Conservation (phyloP, 108 stramenopile species). For the Licmophora abbreviata region DNA sequence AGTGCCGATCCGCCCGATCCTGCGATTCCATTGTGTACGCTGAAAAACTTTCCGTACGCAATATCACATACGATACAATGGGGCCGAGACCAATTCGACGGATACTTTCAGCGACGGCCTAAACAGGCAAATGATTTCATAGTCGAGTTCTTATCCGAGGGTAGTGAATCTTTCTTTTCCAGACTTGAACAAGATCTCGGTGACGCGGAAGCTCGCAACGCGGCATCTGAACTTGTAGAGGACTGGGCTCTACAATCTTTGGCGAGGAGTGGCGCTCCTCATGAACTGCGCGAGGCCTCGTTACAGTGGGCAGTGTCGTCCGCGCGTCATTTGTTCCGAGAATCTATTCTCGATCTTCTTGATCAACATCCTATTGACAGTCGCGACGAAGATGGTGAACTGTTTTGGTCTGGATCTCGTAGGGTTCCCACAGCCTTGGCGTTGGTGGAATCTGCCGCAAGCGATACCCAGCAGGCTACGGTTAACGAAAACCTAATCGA, state of each 20-base stretch:
- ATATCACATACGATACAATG: constrained; percentile 90
- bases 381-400: constrained; percentile 89
- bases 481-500: constrained; percentile 66
- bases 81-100: constrained; percentile 82
- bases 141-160: constrained; percentile 15
- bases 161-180: constrained; percentile 28
- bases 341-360: constrained; percentile 47
- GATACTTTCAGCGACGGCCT: constrained; percentile 66
- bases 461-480: constrained; percentile 32
- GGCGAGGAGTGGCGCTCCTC: constrained; percentile 23
- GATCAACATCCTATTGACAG: constrained; percentile 83
- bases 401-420: constrained; percentile 89
- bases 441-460: constrained; percentile 27
- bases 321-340: constrained; percentile 45
- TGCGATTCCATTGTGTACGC: constrained; percentile 80
- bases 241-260: constrained; percentile 39
- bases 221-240: constrained; percentile 57
- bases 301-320: constrained; percentile 57
- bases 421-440: constrained; percentile 45
- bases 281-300: constrained; percentile 22
- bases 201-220: constrained; percentile 51
- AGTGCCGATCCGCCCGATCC: constrained; percentile 83
- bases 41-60: constrained; percentile 86
- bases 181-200: constrained; percentile 42
- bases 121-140: constrained; percentile 69